Base-by-base conservation (phyloP, 192 early-diverging fungal species). In the Linnemannia exigua region DNA sequence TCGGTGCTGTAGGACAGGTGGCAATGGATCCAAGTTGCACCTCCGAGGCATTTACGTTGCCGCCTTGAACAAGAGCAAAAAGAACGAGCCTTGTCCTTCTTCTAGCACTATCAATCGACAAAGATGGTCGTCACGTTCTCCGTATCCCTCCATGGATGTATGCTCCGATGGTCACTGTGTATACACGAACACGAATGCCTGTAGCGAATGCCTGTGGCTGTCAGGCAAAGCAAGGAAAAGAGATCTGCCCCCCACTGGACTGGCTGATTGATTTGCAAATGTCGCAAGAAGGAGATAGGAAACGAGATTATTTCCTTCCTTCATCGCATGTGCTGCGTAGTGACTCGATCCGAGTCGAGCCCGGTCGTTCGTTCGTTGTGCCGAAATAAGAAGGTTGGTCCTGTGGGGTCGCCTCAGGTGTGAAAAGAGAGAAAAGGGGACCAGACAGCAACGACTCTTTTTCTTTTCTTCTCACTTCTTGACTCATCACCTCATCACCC, bases 311-410 rank as follows among this genome's bases (percentile, higher is more conserved):
- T n/a, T n/a, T n/a, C n/a, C n/a, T n/a, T n/a, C n/a, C n/a, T n/a
- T n/a, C 8, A 63, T 63, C 58, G 58, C 28, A 63, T 31, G 14
- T 63, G 58, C 22, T 63, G 28, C 58, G 14, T 3, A 33, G 54
- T 63, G 58, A 63, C 58, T 63, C 58, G 28, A 63, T 63, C 58
- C 58, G 58, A 63, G 58, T 63, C 58, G n/a, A n/a, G n/a, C n/a
- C n/a, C n/a, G n/a, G 50, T 52, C 50, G 1, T 4, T 52, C 22
- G 50, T 52, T 6, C 50, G 22, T 6, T 58, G 9, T 5, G n/a
- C 22, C 54, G 54, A 28, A n/a, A 58, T 22, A 58, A 58, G 54
- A 58, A 58, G n/a, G 54, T 58, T 58, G 54, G 50, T 20, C 22
- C 12, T 63, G 58, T 63, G 58, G 58, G 58, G 58, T 63, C 25